Conservation (phyloP, 139 green algal genomes). For the Diplosphaera chodatii region DNA sequence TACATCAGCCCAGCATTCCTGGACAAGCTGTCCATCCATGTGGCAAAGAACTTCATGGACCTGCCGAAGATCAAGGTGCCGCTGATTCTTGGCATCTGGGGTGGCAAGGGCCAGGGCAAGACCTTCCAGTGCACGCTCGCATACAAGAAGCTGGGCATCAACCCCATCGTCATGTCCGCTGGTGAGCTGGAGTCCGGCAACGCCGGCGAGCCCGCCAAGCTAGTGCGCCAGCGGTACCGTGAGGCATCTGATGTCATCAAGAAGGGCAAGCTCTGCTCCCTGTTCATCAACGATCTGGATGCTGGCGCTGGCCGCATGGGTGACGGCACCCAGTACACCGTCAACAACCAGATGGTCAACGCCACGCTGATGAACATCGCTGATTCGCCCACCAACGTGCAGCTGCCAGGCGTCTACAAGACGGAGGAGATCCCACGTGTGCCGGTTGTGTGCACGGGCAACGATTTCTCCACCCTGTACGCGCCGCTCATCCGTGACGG, state of each 20-base stretch:
- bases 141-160: slow-evolving; percentile 97
- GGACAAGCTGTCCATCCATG: slow-evolving; percentile 93
- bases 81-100: slow-evolving; percentile 98
- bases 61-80: slow-evolving; percentile 88
- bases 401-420: slow-evolving; percentile 94
- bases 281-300: slow-evolving; percentile 99
- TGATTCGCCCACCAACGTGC: slow-evolving; percentile 98
- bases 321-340: slow-evolving; percentile 96
- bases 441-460: slow-evolving; percentile 94
- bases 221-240: slow-evolving; percentile 93
- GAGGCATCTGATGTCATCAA: slow-evolving; percentile 97
- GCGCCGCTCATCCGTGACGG: slow-evolving; percentile 98
- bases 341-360: slow-evolving; percentile 99
- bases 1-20: slow-evolving; percentile 98
- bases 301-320: slow-evolving; percentile 94
- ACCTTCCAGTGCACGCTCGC: slow-evolving; percentile 84
- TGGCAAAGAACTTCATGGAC: slow-evolving; percentile 97
- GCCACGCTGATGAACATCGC: slow-evolving; percentile 99
- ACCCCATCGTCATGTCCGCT: slow-evolving; percentile 96
- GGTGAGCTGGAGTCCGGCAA: slow-evolving; percentile 99
- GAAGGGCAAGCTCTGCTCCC: slow-evolving; percentile 97
- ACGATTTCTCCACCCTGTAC: slow-evolving; percentile 99
- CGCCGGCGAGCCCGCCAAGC: slow-evolving; percentile 96
- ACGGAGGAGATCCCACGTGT: slow-evolving; percentile 77
- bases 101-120: slow-evolving; percentile 96